Base-by-base conservation (phyloP, 345 rosid genomes). In the Stellera chamaejasme region DNA sequence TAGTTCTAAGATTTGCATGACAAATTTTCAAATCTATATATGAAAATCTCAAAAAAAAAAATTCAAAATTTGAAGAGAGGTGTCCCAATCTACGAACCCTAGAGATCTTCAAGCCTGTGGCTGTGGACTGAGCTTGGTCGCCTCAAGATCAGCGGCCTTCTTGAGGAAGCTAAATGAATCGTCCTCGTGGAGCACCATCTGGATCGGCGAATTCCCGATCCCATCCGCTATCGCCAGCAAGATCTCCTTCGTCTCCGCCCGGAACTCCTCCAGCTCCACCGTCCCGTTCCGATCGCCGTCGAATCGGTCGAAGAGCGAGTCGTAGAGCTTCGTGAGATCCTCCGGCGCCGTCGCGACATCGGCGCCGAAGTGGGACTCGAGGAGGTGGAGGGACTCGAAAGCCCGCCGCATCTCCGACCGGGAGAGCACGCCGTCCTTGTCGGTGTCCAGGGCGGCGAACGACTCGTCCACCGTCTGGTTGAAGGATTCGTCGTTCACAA, bases 221-320 rank as follows among this genome's bases (percentile, higher is more conserved):
- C 95, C 95, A 13, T 86, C 95, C 2, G 90, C 90, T 26, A 86
- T 81, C 4, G 90, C 95, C 2, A 86, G 76, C 82, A 83, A 58
- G 43, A 86, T 83, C 69, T 75, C 74, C 82, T 74, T 79, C 76
- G 81, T 69, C 78, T 86, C 95, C 3, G 77, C 51, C 50, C 72
- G 67, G 66, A 79, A 86, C 75, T 86, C 95, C 8, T 72, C 76
- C 3, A 64, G 55, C 52, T 82, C 87, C 11, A 83, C 70, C 0
- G 71, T 68, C 4, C 78, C 90, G 16, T 70, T 83, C n/a, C 64
- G 73, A 3, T 86, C 88, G 56, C 70, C 55, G 45, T 86, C 95
- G 12, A 83, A 81, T 54, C 71, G 77, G 52, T 83, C 85, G 51
- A 86, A 86, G 13, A 86, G 81, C 25, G 85, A 79, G 13, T 86